phyloP scores from a whole-genome alignment of 129 eudicot genomes.

The Flaveria sonorensis region DNA sequence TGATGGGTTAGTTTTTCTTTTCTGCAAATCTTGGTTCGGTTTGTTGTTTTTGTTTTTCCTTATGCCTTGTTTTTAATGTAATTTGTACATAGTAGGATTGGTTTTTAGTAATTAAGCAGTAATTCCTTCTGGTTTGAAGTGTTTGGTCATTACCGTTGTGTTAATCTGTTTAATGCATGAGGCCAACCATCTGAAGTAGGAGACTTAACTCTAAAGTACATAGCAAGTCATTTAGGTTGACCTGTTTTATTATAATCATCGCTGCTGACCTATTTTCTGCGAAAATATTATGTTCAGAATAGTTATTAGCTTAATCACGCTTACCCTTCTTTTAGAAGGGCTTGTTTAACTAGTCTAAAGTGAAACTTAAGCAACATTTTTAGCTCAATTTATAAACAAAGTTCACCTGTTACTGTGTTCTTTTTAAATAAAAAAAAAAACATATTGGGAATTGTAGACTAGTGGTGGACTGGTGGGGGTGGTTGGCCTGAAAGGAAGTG shows the following conservation, averaged over 20 bases:
- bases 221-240: not conserved
- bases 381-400: not conserved
- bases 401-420: not conserved
- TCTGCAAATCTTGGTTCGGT: not conserved
- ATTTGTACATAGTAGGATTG: conserved; percentile 30
- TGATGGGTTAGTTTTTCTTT: conserved; percentile 13
- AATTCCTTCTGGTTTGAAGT: not conserved
- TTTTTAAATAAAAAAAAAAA: no score
- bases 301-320: not conserved
- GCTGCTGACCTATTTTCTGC: not conserved
- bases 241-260: no score
- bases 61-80: conserved; percentile 8
- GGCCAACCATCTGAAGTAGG: not conserved
- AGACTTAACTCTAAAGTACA: not conserved
- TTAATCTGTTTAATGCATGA: not conserved
- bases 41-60: not conserved
- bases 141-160: not conserved
- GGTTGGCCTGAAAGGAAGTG: conserved; percentile 26
- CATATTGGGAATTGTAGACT: not conserved
- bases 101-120: conserved; percentile 22
- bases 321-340: not conserved
- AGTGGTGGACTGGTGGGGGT: conserved; percentile 21
- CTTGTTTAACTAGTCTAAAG: not conserved
- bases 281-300: not conserved
- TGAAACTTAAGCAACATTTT: not conserved